Evolutionary conservation across 768 basidiomycete species (phyloP), one percentile per base, ranked within the genome.

Genomic region (Boletus vinaceobasis): DNA sequence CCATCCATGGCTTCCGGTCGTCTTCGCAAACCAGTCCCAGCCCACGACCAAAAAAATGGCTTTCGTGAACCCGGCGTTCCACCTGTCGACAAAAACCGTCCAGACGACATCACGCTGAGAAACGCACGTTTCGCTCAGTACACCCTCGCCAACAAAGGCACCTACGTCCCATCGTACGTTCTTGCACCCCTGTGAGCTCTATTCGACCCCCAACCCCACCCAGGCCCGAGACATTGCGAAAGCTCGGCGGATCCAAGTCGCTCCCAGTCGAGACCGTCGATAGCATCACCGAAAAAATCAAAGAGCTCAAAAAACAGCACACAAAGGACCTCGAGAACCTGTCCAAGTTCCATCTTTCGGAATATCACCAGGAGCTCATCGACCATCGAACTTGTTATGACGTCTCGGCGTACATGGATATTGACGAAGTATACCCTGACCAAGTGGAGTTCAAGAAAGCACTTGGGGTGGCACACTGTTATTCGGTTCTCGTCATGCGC

Each of bases 81-180:
- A 0, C 46, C 56, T 44, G 49, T 55, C 50, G 53, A 62, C 60
- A 47, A 47, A 26, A 39, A 59, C 26, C 37, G 48, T n/a, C 60
- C 66, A 14, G 65, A 67, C 58, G 56, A 67, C 27, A 31, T 64
- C 56, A 56, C 64, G 6, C 56, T 70, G 46, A 65, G 70, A 52
- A 64, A 68, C 23, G 72, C 74, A 43, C 66, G 74, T 7, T 56
- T 65, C 23, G 77, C 76, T 0, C 67, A 73, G 52, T 79, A 68
- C 57, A 64, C 78, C 21, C 60, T 81, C 23, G 72, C 72, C 9
- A 69, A 72, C 49, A 77, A 73, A 48, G 73, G 74, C 38, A 51
- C 68, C 43, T 65, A 66, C 10, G 68, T 78, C 9, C 76, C 78
- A 43, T 67, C 72, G 80, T 79, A 64, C 54, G 75, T 57, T 7